Evolutionary conservation across 2,329 filamentous ascomycete genomes (phyloP).

Genomic region (Setomelanomma holmii): DNA sequence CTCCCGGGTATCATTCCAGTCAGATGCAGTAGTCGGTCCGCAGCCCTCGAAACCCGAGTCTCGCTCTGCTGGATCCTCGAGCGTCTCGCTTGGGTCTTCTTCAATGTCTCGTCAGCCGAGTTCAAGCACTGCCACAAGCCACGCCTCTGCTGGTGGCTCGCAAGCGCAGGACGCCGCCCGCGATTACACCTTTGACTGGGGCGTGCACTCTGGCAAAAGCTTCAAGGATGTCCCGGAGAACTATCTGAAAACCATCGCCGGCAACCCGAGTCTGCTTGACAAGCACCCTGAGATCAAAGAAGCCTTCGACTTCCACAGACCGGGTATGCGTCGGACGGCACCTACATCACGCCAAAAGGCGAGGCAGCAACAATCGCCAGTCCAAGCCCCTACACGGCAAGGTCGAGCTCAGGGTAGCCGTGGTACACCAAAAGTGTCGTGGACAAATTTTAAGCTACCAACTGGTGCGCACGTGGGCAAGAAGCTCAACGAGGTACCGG

Average conservation of each 20-base stretch:
- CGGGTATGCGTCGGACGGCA: constrained; percentile 19
- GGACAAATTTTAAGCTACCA: constrained; percentile 16
- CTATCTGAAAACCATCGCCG: constrained; percentile 31
- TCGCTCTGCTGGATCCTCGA: not conserved
- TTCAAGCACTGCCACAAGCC: constrained; percentile 16
- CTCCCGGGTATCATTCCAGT: constrained; percentile 1
- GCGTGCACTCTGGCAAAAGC: constrained; percentile 20
- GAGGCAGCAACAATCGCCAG: not conserved
- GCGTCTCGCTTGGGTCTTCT: constrained; percentile 11
- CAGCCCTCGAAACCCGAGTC: not conserved
- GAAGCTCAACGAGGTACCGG: constrained; percentile 22
- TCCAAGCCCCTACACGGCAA: not conserved
- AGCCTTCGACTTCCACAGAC: constrained; percentile 33
- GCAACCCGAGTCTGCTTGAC: constrained; percentile 25
- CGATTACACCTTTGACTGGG: constrained; percentile 32
- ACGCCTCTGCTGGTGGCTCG: not conserved
- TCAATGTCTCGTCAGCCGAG: constrained; percentile 17
- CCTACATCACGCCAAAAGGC: constrained; percentile 5
- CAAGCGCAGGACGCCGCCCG: constrained; percentile 11
- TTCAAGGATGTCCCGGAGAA: constrained; percentile 27
- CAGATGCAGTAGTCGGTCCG: not conserved
- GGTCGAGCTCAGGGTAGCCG: not conserved
- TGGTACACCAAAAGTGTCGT: not conserved
- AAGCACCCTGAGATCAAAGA: constrained; percentile 27
- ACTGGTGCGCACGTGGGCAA: constrained; percentile 17